These are phyloP conservation scores for Xylaria cubensis DNA, from an alignment of 495 filamentous ascomycete genomes.

Conservation along the genomic window DNA sequence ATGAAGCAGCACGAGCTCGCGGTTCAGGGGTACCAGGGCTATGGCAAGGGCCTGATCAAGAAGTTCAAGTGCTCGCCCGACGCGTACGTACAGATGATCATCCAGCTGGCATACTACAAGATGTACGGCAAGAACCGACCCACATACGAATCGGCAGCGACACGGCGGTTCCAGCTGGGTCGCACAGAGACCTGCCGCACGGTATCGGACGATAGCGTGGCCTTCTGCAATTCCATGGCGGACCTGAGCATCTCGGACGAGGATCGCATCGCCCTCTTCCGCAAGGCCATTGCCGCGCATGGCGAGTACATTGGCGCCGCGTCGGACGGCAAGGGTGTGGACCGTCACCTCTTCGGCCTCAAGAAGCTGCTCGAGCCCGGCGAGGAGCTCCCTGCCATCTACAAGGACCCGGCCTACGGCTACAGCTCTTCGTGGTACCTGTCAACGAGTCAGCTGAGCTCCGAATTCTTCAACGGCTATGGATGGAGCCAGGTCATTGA, in stretches of 20 bases:
- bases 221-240: slow-evolving; percentile 86
- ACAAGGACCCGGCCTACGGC: slow-evolving; percentile 80
- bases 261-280: slow-evolving; percentile 74
- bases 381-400: slow-evolving; percentile 82
- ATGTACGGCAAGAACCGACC: slow-evolving; percentile 98
- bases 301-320: slow-evolving; percentile 89
- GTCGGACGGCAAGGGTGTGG: slow-evolving; percentile 89
- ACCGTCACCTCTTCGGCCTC: slow-evolving; percentile 94
- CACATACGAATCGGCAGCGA: slow-evolving; percentile 97
- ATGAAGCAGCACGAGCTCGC: slow-evolving; percentile 89
- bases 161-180: slow-evolving; percentile 92
- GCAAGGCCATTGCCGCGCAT: slow-evolving; percentile 80
- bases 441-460: slow-evolving; percentile 86
- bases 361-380: slow-evolving; percentile 87
- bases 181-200: slow-evolving; percentile 95
- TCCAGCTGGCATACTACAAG: slow-evolving; percentile 98
- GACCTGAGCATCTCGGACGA: slow-evolving; percentile 66
- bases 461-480: slow-evolving; percentile 98
- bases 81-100: slow-evolving; percentile 97
- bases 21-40: slow-evolving; percentile 94
- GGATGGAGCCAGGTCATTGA: slow-evolving; percentile 99
- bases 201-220: slow-evolving; percentile 89
- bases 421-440: slow-evolving; percentile 93
- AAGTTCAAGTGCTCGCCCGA: slow-evolving; percentile 99
- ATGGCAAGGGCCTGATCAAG: slow-evolving; percentile 99